phyloP scores from a whole-genome alignment of 352 stramenopile genomes.

The Phytopythium kandeliae region DNA sequence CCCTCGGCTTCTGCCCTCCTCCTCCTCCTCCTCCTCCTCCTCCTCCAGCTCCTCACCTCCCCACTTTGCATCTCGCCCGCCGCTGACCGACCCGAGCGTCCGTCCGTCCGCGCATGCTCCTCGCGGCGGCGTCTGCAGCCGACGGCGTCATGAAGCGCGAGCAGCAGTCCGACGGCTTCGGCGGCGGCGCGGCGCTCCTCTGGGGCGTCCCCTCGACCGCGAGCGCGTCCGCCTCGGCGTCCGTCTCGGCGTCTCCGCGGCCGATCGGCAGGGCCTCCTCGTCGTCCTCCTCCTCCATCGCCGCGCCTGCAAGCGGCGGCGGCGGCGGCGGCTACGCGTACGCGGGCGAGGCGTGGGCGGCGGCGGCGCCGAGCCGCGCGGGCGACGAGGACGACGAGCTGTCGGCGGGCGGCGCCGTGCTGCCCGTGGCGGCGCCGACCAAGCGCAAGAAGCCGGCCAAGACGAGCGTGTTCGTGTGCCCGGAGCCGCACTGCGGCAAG shows the following conservation, averaged over 20 bases:
- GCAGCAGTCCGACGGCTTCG: conserved; percentile 2
- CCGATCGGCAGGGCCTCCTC: too few species aligned
- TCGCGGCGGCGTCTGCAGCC: not conserved
- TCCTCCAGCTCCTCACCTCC: not conserved
- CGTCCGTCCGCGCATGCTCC: not conserved
- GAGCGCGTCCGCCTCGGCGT: not conserved
- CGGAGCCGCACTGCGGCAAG: conserved; percentile 79
- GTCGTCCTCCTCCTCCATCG: not conserved
- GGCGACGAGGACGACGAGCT: not conserved
- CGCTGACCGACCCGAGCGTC: not conserved
- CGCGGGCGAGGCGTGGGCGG: not conserved
- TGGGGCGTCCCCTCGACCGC: not conserved
- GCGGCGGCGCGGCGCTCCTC: not conserved
- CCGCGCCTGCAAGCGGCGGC: too few species aligned
- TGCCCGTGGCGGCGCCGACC: conserved; percentile 5
- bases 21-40: not conserved
- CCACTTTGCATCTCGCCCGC: conserved; percentile 4
- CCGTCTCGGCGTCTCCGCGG: too few species aligned
- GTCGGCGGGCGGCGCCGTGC: conserved; percentile 4
- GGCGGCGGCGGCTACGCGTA: conserved; percentile 2
- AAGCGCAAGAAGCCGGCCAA: conserved; percentile 38
- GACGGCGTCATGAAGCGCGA: conserved; percentile 8
- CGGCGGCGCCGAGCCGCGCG: not conserved
- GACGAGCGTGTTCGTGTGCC: conserved; percentile 62
- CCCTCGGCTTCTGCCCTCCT: too few species aligned